Evolutionary conservation across 345 rosid genomes (phyloP), one percentile per base, ranked within the genome.

Genomic region (Melastoma malabathricum): DNA sequence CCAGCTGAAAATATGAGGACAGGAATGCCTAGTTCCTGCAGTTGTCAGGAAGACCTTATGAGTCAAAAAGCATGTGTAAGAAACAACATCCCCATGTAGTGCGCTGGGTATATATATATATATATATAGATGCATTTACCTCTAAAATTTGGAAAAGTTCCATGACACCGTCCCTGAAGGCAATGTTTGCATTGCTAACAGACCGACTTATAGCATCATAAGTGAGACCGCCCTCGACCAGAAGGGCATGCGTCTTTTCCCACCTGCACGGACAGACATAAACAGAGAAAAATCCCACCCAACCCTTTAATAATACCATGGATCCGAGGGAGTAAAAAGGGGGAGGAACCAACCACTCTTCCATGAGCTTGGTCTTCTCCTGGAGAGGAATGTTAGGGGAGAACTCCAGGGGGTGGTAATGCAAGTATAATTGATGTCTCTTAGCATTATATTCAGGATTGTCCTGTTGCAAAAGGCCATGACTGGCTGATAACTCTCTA

Each of bases 1-100:
- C 95, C 97, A n/a, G 93, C 93, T 60, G 97, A 85, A 71, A 89
- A 89, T 67, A 89, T 74, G 65, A 81, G 77, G 50, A 89, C 66
- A 0, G 97, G 95, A 52, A 89, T 64, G 50, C 76, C 82, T 62
- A 56, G 80, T 68, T 84, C 70, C 97, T 88, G 76, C 65, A 69
- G 34, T 43, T 48, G 20, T 17, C 23, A 43, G 34, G 54, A 55
- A 29, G 29, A 60, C 46, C 49, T 13, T 29, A 34, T n/a, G 47
- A 63, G 25, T 20, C 19, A 43, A 14, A 49, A 47, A n/a, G n/a
- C n/a, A n/a, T n/a, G n/a, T n/a, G n/a, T n/a, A n/a, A n/a, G n/a
- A n/a, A n/a, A n/a, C n/a, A n/a, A n/a, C n/a, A n/a, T n/a, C n/a
- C n/a, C n/a, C n/a, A n/a, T n/a, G n/a, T n/a, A n/a, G n/a, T n/a